Evolutionary conservation across 106 monocot genomes (phyloP), one percentile per base, ranked within the genome.

Genomic region (Triglochin maritima): DNA sequence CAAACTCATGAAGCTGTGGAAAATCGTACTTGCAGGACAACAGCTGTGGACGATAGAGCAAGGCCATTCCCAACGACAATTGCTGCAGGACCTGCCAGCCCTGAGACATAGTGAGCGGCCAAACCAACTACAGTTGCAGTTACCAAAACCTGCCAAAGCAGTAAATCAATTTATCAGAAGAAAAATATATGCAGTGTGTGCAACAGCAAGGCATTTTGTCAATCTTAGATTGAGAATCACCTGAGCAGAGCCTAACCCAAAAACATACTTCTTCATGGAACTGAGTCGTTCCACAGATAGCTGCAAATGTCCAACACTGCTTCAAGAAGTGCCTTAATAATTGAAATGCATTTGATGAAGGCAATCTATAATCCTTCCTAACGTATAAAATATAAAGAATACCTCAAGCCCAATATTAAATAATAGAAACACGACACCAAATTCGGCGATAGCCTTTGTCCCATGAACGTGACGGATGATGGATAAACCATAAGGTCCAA

Each of bases 351-450:
- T 11, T 29, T 61, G 44, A 61, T 29, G 29, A 14, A 42, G 3
- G 44, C 29, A 61, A 11, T 61, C 44, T 61, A 29, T 10, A 61
- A 10, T 29, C 44, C 2, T 53, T 53, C 12, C 12, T 53, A 52
- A 29, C 29, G 29, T 29, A 29, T 56, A 11, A 69, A 50, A 56
- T 44, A 6, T 43, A 44, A 56, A 17, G 7, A 67, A 9, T 86
- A 96, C 96, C 96, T 96, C 96, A 59, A 96, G 88, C 17, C 96
- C 96, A 72, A 96, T 96, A 79, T 96, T 96, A 58, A 96, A 96
- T 47, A 96, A 70, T 69, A 96, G 73, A 83, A 96, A 96, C n/a
- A 96, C 96, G 72, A 96, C 96, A 73, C 96, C 96, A 88, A 96
- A 96, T 77, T 96, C 96, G 80, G 96, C 96, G 79, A 96, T 85